Percentiles rank a stretch among this genome's conserved stretches.
phyloP scores from a whole-genome alignment of 1,139 yeast species.

The Spathaspora sp. region DNA sequence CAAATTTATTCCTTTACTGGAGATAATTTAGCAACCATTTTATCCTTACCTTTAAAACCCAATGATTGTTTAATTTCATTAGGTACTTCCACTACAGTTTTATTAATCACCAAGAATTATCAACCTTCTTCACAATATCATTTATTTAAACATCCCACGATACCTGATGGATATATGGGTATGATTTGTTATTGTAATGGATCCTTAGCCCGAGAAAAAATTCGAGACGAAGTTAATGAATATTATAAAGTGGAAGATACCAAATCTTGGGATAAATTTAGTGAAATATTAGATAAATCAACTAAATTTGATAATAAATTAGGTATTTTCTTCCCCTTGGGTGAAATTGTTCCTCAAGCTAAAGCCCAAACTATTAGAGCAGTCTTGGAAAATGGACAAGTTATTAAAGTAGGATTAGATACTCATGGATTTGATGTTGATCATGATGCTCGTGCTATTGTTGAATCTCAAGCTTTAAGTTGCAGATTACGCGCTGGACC shows the following conservation, averaged over 20 bases:
- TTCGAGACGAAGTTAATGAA: slow-evolving; percentile 63
- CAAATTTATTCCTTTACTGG: slow-evolving; percentile 76
- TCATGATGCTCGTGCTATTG: slow-evolving; percentile 73
- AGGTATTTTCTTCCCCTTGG: slow-evolving; percentile 84
- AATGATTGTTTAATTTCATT: slow-evolving; percentile 79
- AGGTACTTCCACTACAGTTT: slow-evolving; percentile 88
- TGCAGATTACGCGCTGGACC: slow-evolving; percentile 81
- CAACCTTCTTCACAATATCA: slow-evolving; percentile 83
- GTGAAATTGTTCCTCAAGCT: slow-evolving; percentile 87
- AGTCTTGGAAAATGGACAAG: slow-evolving; percentile 26
- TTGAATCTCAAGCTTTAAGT: slow-evolving; percentile 85
- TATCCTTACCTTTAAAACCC: slow-evolving; percentile 73
- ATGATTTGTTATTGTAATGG: slow-evolving; percentile 96
- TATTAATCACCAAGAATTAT: slow-evolving; percentile 75
- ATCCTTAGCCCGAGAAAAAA: slow-evolving; percentile 76
- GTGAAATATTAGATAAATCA: slow-evolving; percentile 48
- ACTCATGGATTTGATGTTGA: slow-evolving; percentile 44
- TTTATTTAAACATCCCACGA: slow-evolving; percentile 82
- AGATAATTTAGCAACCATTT: slow-evolving; percentile 85
- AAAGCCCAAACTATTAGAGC: slow-evolving; percentile 57
- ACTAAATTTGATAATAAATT: slow-evolving; percentile 39
- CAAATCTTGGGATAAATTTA: slow-evolving; percentile 65
- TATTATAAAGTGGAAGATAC: slow-evolving; percentile 31
- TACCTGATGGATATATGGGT: slow-evolving; percentile 79
- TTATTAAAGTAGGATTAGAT: slow-evolving; percentile 19